Evolutionary conservation across 805 yeast species (phyloP).

Genomic region (Danielia reshetovae): DNA sequence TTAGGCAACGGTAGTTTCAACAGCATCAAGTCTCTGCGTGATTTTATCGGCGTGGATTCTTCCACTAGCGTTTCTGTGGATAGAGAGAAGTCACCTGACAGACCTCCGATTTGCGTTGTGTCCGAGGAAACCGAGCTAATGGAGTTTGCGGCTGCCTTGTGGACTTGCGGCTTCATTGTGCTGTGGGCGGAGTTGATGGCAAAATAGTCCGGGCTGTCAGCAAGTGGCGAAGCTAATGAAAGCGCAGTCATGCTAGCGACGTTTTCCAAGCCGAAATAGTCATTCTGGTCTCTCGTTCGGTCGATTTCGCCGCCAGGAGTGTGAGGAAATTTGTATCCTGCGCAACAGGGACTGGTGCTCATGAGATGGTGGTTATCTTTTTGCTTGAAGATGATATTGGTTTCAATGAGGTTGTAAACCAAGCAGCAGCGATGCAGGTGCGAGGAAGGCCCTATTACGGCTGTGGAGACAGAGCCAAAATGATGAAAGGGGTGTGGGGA

Average conservation of each 20-base stretch:
- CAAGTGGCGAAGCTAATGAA: background rate
- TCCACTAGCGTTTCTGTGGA: conserved; percentile 35
- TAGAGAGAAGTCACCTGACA: conserved; percentile 13
- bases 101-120: conserved; percentile 9
- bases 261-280: too few species aligned
- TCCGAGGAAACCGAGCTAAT: conserved; percentile 28
- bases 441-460: too few species aligned
- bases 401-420: too few species aligned
- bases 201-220: conserved; percentile 8
- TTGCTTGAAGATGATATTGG: too few species aligned
- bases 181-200: too few species aligned
- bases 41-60: conserved; percentile 8
- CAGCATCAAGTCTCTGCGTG: conserved; percentile 14
- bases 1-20: background rate
- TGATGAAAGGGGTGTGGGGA: too few species aligned
- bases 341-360: conserved; percentile 14
- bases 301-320: conserved; percentile 8
- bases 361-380: too few species aligned
- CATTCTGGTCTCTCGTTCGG: too few species aligned
- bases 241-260: background rate
- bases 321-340: conserved; percentile 14
- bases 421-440: too few species aligned
- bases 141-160: conserved; percentile 15
- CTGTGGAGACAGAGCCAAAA: too few species aligned
- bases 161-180: conserved; percentile 1